Conservation (phyloP, 2,329 filamentous ascomycete species). For the Fusarium mundagurra region DNA sequence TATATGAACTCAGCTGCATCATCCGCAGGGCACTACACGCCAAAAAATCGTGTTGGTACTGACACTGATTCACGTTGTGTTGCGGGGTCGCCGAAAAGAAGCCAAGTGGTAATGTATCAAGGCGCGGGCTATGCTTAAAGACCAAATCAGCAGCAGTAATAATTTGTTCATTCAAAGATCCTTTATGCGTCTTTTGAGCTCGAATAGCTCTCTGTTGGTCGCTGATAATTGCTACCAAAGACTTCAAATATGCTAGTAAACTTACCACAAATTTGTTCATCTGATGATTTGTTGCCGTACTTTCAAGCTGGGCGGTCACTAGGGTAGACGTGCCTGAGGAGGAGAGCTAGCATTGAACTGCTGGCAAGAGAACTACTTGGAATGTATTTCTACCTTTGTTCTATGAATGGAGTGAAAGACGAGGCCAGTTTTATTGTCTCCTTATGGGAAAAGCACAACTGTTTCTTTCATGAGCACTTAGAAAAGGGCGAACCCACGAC, state of each 20-base stretch:
- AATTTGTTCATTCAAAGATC: neutral
- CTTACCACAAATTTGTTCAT: neutral
- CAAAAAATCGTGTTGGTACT: neutral
- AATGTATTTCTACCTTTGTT: neutral
- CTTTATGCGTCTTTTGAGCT: neutral
- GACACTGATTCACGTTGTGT: neutral
- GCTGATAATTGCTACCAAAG: too few relatives aligned
- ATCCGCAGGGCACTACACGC: neutral
- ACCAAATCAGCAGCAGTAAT: neutral
- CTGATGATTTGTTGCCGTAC: neutral
- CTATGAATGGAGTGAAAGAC: neutral
- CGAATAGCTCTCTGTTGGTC: neutral
- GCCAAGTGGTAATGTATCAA: neutral
- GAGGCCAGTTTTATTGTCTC: neutral
- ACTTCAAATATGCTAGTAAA: neutral
- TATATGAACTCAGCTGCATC: neutral
- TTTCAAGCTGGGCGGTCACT: neutral
- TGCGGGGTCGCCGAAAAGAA: neutral
- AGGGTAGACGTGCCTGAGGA: neutral
- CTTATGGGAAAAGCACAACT: neutral
- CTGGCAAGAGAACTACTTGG: neutral
- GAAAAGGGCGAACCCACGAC: neutral
- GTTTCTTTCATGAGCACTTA: neutral
- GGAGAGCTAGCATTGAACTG: neutral
- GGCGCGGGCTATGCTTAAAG: neutral